phyloP scores from a whole-genome alignment of 192 early-diverging fungal genomes.

The Coemansia sp. region DNA sequence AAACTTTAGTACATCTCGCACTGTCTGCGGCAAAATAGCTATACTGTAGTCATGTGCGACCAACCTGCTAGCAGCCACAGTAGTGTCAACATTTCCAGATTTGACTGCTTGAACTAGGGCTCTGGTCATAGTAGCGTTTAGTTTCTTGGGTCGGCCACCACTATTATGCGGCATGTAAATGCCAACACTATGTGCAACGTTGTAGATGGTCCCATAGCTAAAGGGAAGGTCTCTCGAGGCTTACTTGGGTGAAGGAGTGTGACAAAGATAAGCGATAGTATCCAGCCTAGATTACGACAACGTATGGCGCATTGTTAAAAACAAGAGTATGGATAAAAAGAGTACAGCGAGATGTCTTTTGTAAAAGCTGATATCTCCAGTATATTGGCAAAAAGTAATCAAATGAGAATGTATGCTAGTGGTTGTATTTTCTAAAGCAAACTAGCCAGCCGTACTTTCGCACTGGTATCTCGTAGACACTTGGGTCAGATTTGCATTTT shows the following conservation, averaged over 20 bases:
- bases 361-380: too few relatives aligned
- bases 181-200: not conserved
- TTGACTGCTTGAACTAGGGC: not conserved
- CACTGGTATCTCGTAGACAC: too few relatives aligned
- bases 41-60: too few relatives aligned
- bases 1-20: too few relatives aligned
- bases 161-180: not conserved
- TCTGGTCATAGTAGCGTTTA: not conserved
- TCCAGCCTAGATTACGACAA: not conserved
- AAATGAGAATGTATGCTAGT: too few relatives aligned
- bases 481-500: too few relatives aligned
- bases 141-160: not conserved
- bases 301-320: not conserved
- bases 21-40: too few relatives aligned
- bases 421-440: too few relatives aligned
- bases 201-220: not conserved
- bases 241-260: not conserved
- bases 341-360: not conserved
- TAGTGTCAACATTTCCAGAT: not conserved
- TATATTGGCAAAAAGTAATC: too few relatives aligned
- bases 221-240: not conserved
- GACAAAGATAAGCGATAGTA: not conserved
- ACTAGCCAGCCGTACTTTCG: too few relatives aligned
- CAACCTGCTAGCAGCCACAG: too few relatives aligned
- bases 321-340: not conserved